Percentiles rank a stretch among this genome's conserved stretches.
Conservation (phyloP, 2,329 filamentous ascomycete genomes). For the Fusarium buharicum region DNA sequence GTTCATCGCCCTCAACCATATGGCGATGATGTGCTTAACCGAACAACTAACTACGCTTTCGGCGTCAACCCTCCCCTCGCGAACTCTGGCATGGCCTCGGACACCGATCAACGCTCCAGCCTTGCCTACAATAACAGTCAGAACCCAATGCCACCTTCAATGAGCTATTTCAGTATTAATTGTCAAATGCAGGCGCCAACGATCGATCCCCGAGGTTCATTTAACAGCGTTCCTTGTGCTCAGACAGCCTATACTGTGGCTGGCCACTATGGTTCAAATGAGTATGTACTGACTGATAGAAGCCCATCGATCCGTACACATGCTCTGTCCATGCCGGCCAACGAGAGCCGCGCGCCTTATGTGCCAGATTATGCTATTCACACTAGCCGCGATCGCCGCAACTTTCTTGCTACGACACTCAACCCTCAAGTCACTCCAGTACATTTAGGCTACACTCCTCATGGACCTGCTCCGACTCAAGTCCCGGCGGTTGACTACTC, state of each 20-base stretch:
- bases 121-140: constrained; percentile 41
- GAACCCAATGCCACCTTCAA: constrained; percentile 32
- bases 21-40: constrained; percentile 10
- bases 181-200: constrained; percentile 35
- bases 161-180: constrained; percentile 37
- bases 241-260: constrained; percentile 2
- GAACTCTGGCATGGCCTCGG: constrained; percentile 14
- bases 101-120: constrained; percentile 33
- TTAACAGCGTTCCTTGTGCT: constrained; percentile 15
- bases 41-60: constrained; percentile 11
- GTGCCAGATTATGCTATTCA: not conserved
- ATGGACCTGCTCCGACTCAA: not conserved
- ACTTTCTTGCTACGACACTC: not conserved
- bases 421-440: constrained; percentile 6
- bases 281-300: constrained; percentile 23
- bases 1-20: constrained; percentile 23
- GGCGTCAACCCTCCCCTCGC: constrained; percentile 15
- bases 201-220: constrained; percentile 31
- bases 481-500: constrained; percentile 4
- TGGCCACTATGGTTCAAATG: constrained; percentile 8
- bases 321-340: constrained; percentile 1
- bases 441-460: not conserved
- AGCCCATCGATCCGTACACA: not conserved
- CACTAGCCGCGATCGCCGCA: constrained; percentile 3
- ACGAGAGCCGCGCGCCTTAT: constrained; percentile 1